Evolutionary conservation across 2,329 filamentous ascomycete species (phyloP).

Genomic region (Diaporthe humulicola): DNA sequence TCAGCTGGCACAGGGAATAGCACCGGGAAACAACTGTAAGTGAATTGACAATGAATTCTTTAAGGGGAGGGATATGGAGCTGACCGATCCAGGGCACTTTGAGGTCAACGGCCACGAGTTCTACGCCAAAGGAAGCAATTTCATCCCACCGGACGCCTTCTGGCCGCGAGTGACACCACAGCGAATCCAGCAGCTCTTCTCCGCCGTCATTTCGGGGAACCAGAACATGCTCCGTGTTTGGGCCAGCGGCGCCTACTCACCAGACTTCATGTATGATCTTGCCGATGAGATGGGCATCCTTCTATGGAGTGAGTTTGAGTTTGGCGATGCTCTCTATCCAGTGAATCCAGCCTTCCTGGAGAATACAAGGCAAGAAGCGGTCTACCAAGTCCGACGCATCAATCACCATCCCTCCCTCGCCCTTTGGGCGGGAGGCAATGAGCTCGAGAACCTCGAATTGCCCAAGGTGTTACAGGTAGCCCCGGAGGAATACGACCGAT

Average conservation of each 20-base stretch:
- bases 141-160: slow-evolving; percentile 73
- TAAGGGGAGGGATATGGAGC: not conserved
- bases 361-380: slow-evolving; percentile 67
- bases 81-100: slow-evolving; percentile 66
- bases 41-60: not conserved
- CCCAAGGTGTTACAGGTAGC: slow-evolving; percentile 51
- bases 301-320: slow-evolving; percentile 75
- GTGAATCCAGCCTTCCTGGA: slow-evolving; percentile 65
- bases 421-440: slow-evolving; percentile 69
- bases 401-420: slow-evolving; percentile 72
- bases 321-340: slow-evolving; percentile 72
- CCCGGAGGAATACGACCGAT: slow-evolving; percentile 57
- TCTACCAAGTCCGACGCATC: slow-evolving; percentile 71
- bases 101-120: slow-evolving; percentile 75
- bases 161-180: slow-evolving; percentile 70
- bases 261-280: slow-evolving; percentile 73
- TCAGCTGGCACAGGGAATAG: slow-evolving; percentile 65
- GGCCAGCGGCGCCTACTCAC: slow-evolving; percentile 71
- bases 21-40: slow-evolving; percentile 46
- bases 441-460: slow-evolving; percentile 70
- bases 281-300: slow-evolving; percentile 73
- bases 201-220: slow-evolving; percentile 68
- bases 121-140: slow-evolving; percentile 74
- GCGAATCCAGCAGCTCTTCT: slow-evolving; percentile 65
- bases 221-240: slow-evolving; percentile 76